These are phyloP conservation scores for Scheffersomyces illinoinensis DNA, from an alignment of 1,139 yeast genomes.

Conservation along the genomic window DNA sequence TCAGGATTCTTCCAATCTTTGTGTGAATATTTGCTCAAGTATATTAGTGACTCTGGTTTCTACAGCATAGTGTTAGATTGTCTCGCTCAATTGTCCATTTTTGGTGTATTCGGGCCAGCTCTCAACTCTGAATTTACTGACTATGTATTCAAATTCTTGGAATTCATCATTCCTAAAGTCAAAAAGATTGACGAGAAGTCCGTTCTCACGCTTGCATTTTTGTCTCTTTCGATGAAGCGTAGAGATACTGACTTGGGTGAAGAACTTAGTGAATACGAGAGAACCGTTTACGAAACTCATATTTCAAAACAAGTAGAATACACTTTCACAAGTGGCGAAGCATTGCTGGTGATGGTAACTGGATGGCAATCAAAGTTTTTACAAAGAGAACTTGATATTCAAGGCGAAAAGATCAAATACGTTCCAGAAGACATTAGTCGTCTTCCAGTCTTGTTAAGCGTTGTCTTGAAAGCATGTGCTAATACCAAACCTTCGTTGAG, in stretches of 20 bases:
- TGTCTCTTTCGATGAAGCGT: constrained; percentile 45
- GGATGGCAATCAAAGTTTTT: constrained; percentile 76
- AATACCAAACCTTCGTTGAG: constrained; percentile 73
- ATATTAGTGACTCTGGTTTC: constrained; percentile 19
- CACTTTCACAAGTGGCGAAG: constrained; percentile 82
- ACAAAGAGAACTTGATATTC: constrained; percentile 52
- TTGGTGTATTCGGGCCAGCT: constrained; percentile 50
- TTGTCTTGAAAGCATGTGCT: constrained; percentile 53
- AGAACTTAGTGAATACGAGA: constrained; percentile 36
- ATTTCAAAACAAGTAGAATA: constrained; percentile 70
- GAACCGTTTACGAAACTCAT: constrained; percentile 57
- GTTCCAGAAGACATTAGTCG: constrained; percentile 23
- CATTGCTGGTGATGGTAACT: constrained; percentile 65
- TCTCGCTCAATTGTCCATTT: constrained; percentile 57
- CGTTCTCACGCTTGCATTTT: constrained; percentile 53
- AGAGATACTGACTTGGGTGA: constrained; percentile 12
- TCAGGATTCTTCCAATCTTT: constrained; percentile 13
- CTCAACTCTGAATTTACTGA: constrained; percentile 7
- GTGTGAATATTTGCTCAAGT: constrained; percentile 16
- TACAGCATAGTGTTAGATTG: constrained; percentile 43
- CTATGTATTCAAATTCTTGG: constrained; percentile 26
- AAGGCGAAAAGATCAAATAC: constrained; percentile 23
- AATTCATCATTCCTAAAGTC: constrained; percentile 41
- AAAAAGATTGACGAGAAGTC: constrained; percentile 64
- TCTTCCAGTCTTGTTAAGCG: constrained; percentile 39